A percentile compares a stretch with the other conserved stretches of the same genome.
Evolutionary conservation across 1,139 yeast genomes (phyloP).

Genomic region (Pichia sp.): DNA sequence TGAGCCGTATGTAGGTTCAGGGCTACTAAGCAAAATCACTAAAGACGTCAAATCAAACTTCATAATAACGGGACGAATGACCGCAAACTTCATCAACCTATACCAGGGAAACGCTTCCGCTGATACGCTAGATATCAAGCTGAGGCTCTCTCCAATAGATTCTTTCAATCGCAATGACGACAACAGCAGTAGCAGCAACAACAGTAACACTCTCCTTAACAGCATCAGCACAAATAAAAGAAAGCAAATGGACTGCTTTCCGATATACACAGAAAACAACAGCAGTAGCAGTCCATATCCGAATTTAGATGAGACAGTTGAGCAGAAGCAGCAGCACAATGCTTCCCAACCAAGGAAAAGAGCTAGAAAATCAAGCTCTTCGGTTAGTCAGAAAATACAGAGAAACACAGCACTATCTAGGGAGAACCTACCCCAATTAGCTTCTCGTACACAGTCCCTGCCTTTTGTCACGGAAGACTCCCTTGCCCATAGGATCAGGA

Average conservation of each 20-base stretch:
- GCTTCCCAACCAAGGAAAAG: constrained; percentile 15
- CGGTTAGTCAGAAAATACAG: not conserved
- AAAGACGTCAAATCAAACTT: constrained; percentile 28
- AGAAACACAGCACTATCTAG: constrained; percentile 7
- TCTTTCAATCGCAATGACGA: not conserved
- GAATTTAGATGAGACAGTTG: not conserved
- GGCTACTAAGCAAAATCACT: constrained; percentile 48
- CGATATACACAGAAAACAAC: constrained; percentile 2
- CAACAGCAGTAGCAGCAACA: not conserved
- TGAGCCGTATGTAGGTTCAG: constrained; percentile 74
- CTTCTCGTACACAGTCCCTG: constrained; percentile 33
- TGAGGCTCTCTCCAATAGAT: constrained; percentile 46
- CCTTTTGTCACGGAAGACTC: constrained; percentile 31
- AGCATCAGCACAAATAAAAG: not conserved
- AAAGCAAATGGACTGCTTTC: constrained; percentile 2
- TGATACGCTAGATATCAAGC: constrained; percentile 62
- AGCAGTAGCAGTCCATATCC: constrained; percentile 21
- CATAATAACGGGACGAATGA: constrained; percentile 65
- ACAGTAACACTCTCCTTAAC: not conserved
- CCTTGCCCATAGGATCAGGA: constrained; percentile 30
- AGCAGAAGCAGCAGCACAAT: constrained; percentile 2
- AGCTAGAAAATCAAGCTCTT: constrained; percentile 5
- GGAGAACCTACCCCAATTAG: constrained; percentile 25
- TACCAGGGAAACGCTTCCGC: constrained; percentile 35
- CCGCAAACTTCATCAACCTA: constrained; percentile 58